These are phyloP conservation scores for Teratosphaeria pseudoeucalypti DNA, from an alignment of 2,329 filamentous ascomycete species.

Conservation along the genomic window DNA sequence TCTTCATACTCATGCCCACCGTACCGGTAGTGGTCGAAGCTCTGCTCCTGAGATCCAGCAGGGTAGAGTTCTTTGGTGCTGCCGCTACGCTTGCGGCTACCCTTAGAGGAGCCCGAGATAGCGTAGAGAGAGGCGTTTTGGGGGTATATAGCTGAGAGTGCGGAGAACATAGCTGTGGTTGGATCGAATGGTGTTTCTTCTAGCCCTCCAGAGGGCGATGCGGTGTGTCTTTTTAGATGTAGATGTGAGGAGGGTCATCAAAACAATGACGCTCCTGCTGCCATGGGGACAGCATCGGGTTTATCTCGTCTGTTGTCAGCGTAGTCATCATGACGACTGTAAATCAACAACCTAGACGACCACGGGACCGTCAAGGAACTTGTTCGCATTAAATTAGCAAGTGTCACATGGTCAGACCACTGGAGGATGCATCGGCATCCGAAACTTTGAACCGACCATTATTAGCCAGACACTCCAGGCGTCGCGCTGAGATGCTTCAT, in stretches of 20 bases:
- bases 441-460: background rate
- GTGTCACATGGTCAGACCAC: background rate
- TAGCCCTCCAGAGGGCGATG: background rate
- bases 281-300: background rate
- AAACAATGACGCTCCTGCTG: background rate
- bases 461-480: background rate
- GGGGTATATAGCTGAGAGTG: background rate
- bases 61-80: background rate
- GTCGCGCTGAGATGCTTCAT: background rate
- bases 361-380: background rate
- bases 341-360: background rate
- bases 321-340: background rate
- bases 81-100: background rate
- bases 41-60: background rate
- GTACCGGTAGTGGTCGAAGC: background rate
- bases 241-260: background rate
- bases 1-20: constrained; percentile 3
- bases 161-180: background rate
- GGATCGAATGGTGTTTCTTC: background rate
- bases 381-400: background rate
- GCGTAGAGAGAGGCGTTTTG: background rate
- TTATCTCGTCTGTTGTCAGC: too few relatives aligned
- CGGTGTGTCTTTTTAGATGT: background rate
- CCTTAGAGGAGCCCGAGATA: background rate
- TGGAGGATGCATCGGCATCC: background rate